Evolutionary conservation across 1,284 basidiomycete genomes (phyloP).

Genomic region (Ustilago cynodontis): DNA sequence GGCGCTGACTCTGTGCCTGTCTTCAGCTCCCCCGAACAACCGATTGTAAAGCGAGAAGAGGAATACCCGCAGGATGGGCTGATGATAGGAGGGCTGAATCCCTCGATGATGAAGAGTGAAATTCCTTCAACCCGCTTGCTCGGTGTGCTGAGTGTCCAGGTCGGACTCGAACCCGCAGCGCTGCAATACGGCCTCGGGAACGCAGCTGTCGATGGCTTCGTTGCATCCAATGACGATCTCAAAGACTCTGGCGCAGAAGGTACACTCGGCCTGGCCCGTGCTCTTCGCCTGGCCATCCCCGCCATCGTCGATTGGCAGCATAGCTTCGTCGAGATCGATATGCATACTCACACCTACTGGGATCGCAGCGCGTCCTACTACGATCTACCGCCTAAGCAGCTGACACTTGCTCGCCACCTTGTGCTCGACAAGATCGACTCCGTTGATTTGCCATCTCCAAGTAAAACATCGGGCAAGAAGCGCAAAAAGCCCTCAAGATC

Average conservation of each 20-base stretch:
- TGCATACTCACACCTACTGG: slow-evolving; percentile 31
- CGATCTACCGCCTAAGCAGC: slow-evolving; percentile 34
- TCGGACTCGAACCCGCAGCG: slow-evolving; percentile 44
- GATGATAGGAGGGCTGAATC: neutral
- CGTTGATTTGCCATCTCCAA: slow-evolving; percentile 22
- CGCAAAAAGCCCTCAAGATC: slow-evolving; percentile 23
- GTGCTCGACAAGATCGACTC: slow-evolving; percentile 34
- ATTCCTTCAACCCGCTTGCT: slow-evolving; percentile 32
- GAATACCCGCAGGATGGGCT: neutral
- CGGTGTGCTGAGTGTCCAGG: slow-evolving; percentile 36
- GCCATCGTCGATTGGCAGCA: slow-evolving; percentile 42
- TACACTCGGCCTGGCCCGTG: slow-evolving; percentile 26
- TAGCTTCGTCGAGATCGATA: slow-evolving; percentile 40
- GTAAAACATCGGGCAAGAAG: slow-evolving; percentile 29
- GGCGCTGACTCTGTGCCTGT: neutral
- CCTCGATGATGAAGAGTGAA: too few relatives aligned
- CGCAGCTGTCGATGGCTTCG: slow-evolving; percentile 40
- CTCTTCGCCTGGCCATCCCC: slow-evolving; percentile 32
- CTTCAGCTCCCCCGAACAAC: neutral
- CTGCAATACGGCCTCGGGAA: slow-evolving; percentile 37
- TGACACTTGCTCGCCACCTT: slow-evolving; percentile 34
- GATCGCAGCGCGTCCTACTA: slow-evolving; percentile 48
- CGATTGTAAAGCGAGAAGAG: neutral
- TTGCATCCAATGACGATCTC: slow-evolving; percentile 32
- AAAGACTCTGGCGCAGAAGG: slow-evolving; percentile 29